Conservation (phyloP, 805 yeast species). For the Saccharomycopsis oosterbeekiorum region DNA sequence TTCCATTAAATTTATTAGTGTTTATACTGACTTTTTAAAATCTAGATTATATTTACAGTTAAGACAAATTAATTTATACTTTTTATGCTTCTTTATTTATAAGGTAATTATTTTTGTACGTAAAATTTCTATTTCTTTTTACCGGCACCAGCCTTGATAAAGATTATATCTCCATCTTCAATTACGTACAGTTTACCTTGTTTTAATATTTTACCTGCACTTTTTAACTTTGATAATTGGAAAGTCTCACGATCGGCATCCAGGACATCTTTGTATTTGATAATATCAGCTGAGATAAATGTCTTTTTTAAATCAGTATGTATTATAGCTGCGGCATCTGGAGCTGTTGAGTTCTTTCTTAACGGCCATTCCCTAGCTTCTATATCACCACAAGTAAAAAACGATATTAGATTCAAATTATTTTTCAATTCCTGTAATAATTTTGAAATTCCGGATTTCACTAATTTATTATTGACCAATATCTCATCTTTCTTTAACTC, state of each 20-base stretch:
- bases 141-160: constrained; percentile 65
- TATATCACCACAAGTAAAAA: constrained; percentile 76
- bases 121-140: constrained; percentile 29
- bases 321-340: constrained; percentile 84
- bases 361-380: constrained; percentile 90
- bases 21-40: background rate
- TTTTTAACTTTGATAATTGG: constrained; percentile 41
- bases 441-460: constrained; percentile 41
- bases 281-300: constrained; percentile 68
- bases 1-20: too few relatives aligned
- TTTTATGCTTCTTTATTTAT: background rate
- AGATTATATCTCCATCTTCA: constrained; percentile 76
- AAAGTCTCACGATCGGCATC: constrained; percentile 29
- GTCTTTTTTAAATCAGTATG: constrained; percentile 79
- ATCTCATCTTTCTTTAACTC: constrained; percentile 15
- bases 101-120: background rate
- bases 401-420: constrained; percentile 63
- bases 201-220: constrained; percentile 48
- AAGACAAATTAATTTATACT: too few relatives aligned
- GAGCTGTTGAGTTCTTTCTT: constrained; percentile 64
- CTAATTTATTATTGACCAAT: constrained; percentile 4
- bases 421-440: constrained; percentile 58
- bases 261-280: constrained; percentile 21
- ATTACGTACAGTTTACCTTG: constrained; percentile 73
- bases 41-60: background rate